These are phyloP conservation scores for Erucastrum elatum DNA, from an alignment of 345 rosid species.

Conservation along the genomic window DNA sequence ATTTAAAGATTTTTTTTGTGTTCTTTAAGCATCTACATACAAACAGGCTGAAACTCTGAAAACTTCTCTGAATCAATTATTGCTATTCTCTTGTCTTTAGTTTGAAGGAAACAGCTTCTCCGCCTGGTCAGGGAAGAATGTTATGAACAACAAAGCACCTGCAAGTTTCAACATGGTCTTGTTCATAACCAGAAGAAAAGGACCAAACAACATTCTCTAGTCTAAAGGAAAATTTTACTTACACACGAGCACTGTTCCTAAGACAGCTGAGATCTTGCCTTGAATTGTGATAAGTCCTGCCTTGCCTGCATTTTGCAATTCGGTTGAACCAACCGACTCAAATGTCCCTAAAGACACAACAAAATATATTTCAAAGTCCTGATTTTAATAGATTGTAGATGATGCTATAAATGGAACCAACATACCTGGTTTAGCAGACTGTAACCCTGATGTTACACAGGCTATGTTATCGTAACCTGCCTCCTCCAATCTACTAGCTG, in stretches of 20 bases:
- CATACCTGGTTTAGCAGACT: constrained; percentile 85
- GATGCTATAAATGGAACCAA: constrained; percentile 7
- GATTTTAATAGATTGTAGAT: not conserved
- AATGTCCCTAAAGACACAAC: constrained; percentile 57
- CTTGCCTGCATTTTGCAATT: constrained; percentile 86
- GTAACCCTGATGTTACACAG: constrained; percentile 87
- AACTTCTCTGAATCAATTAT: not conserved
- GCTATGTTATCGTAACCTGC: constrained; percentile 76
- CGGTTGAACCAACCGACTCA: constrained; percentile 66
- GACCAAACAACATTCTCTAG: not conserved
- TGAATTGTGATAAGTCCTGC: constrained; percentile 85
- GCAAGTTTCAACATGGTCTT: constrained; percentile 9
- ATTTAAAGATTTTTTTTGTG: not conserved
- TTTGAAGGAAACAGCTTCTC: constrained; percentile 67
- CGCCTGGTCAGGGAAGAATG: constrained; percentile 90
- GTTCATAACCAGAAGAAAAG: not conserved
- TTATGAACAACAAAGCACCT: constrained; percentile 92
- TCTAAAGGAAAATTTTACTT: constrained; percentile 38
- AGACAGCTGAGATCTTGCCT: constrained; percentile 91
- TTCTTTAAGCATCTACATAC: not conserved
- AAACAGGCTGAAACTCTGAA: not conserved
- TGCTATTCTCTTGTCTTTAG: constrained; percentile 35
- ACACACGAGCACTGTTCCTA: constrained; percentile 92
- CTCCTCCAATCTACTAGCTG: constrained; percentile 70
- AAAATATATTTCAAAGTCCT: not conserved